These are phyloP conservation scores for Suillus tomentosus DNA, from an alignment of 768 basidiomycete species.

Conservation along the genomic window DNA sequence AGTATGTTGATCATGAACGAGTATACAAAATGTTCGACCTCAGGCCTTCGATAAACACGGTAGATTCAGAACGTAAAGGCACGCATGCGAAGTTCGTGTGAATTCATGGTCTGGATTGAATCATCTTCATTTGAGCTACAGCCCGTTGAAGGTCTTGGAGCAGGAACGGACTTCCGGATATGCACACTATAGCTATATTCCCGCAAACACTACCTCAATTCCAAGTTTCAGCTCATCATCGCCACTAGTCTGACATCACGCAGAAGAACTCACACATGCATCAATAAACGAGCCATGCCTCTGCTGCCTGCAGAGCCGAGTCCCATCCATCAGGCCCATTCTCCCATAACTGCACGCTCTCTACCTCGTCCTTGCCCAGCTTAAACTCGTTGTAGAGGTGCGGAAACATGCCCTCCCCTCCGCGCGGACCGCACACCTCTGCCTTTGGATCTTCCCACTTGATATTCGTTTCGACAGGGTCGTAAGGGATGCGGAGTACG, in stretches of 20 bases:
- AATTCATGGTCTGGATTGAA: too few relatives aligned
- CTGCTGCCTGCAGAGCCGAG: constrained; percentile 23
- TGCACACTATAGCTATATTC: not conserved
- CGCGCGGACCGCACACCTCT: constrained; percentile 41
- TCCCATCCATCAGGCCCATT: constrained; percentile 36
- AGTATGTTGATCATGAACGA: too few relatives aligned
- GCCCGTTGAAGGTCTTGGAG: not conserved
- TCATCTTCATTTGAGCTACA: not conserved
- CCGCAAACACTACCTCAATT: not conserved
- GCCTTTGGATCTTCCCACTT: constrained; percentile 52
- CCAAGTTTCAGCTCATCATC: not conserved
- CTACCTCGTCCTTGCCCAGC: constrained; percentile 48
- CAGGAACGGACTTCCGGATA: not conserved
- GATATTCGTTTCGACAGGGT: constrained; percentile 39
- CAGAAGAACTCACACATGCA: not conserved
- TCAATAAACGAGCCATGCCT: constrained; percentile 40
- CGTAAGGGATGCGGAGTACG: constrained; percentile 47
- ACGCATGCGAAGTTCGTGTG: too few relatives aligned
- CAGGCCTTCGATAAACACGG: too few relatives aligned
- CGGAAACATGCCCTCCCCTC: constrained; percentile 51
- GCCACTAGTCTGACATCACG: not conserved
- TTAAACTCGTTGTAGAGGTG: constrained; percentile 51
- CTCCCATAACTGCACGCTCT: constrained; percentile 37
- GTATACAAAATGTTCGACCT: too few relatives aligned
- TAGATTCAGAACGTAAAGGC: too few relatives aligned